Base-by-base conservation (phyloP, 2,329 filamentous ascomycete species). In the Colletotrichum lentis region DNA sequence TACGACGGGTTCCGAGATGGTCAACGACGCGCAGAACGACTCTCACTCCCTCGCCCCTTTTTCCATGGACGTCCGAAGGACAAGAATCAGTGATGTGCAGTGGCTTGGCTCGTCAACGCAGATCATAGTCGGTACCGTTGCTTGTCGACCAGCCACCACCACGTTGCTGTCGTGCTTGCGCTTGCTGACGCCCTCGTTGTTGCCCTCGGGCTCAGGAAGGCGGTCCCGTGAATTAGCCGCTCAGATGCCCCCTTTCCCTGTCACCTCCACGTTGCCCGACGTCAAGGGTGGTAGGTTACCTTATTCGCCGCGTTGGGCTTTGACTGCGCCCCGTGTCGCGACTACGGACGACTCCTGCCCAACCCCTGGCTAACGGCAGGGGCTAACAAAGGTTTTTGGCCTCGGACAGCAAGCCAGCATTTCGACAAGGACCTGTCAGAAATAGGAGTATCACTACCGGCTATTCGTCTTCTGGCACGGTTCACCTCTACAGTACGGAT, bases 311-410 rank as follows among this genome's bases (percentile, higher is more conserved):
- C 4, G 35, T n/a, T 39, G 47, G 58, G 58, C 37, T 53, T 66
- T 55, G 64, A 39, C 64, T 66, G 59, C 52, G 44, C 64, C 64
- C 58, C 58, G 49, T 44, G 37, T 62, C 59, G 44, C 64, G 43
- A 50, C 50, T 62, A 56, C 37, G n/a, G 27, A 37, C 35, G 22
- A 50, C 16, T 56, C 37, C 27, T 46, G 22, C n/a, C 59, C 59
- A 63, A 43, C 35, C 64, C 64, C 59, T 62, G 52, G 43, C 37
- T 43, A 35, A 43, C 49, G 14, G 18, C 11, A 37, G 24, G 57
- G 55, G 56, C n/a, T 47, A 37, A n/a, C 55, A 58, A 35, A 35
- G 55, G 55, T 37, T 27, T 44, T 22, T 46, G 41, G 39, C 37
- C 22, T 43, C 37, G 22, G 54, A 57, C 16, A 41, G 41, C 18